A percentile compares a stretch with the other conserved stretches of the same genome.
Conservation (phyloP, 495 filamentous ascomycete species). For the Xylaria scruposa region DNA sequence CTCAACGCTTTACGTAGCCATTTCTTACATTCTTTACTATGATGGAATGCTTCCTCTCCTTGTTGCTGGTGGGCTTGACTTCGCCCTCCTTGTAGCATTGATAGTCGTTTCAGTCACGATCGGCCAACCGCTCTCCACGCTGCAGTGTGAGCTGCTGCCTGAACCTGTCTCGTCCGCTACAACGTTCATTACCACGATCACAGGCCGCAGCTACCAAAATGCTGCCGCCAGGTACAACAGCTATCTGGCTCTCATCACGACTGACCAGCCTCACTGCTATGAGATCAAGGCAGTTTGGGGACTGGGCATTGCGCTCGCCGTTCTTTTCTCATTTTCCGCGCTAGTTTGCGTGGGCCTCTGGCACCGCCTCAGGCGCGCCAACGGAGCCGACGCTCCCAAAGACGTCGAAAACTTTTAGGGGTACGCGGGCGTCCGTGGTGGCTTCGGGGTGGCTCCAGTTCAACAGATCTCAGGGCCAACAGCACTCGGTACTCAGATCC, state of each 20-base stretch:
- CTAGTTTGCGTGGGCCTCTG: constrained; percentile 65
- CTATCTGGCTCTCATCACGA: constrained; percentile 37
- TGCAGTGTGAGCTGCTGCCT: constrained; percentile 70
- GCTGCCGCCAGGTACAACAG: constrained; percentile 39
- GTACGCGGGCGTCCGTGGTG: constrained; percentile 48
- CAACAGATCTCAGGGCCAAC: constrained; percentile 35
- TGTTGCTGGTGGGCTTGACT: constrained; percentile 68
- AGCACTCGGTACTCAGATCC: constrained; percentile 39
- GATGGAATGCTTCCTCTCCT: constrained; percentile 78
- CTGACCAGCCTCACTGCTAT: constrained; percentile 73
- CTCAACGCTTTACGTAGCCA: constrained; percentile 75
- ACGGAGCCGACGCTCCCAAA: constrained; percentile 34
- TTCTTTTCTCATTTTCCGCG: constrained; percentile 73
- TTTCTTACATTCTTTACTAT: constrained; percentile 77
- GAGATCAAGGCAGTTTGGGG: constrained; percentile 93
- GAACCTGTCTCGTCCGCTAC: constrained; percentile 40
- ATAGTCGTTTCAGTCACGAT: constrained; percentile 73
- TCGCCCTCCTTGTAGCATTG: constrained; percentile 70
- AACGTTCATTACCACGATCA: constrained; percentile 30
- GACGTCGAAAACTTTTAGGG: constrained; percentile 52
- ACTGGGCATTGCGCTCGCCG: constrained; percentile 79
- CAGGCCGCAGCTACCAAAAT: constrained; percentile 31
- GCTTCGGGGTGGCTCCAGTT: constrained; percentile 24
- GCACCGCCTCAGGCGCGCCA: constrained; percentile 43
- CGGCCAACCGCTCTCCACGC: constrained; percentile 79